Evolutionary conservation across 2,329 filamentous ascomycete genomes (phyloP), one percentile per base, ranked within the genome.

Genomic region (Lachnum nothofagi): DNA sequence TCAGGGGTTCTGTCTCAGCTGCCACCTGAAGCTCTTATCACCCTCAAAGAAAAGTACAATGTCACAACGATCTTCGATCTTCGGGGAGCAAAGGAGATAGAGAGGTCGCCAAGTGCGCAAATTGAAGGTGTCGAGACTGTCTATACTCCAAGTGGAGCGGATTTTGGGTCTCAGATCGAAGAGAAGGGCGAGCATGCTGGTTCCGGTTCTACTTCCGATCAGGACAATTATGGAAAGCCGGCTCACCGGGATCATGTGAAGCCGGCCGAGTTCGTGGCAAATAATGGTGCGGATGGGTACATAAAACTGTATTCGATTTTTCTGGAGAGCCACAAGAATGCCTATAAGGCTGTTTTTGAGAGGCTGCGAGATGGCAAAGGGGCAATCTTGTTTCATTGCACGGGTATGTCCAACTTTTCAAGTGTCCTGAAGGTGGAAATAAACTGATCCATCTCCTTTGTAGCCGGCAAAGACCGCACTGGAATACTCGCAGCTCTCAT

Each of bases 381-480:
- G 69, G 75, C 58, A 67, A 70, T 14, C 69, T 78, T 50, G 52
- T 79, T 80, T 34, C 77, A 80, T 60, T 80, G 77, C 60, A 77
- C 72, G 7, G 76, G 76, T 77, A 56, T 56, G 69, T 63, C 10
- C 27, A 23, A 22, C n/a, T 16, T 40, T 19, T 7, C 25, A 9
- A 24, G 8, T 17, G 31, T 12, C 8, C 12, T 16, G 7, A 5
- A 29, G 16, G 27, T 41, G 22, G 14, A 40, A 23, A 5, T 9
- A 29, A 5, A 34, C 8, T 37, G 16, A 19, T 16, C 17, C 17
- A 24, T 17, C 16, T 10, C 19, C 2, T 16, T 14, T 1, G 22
- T 45, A 78, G 77, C 75, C 20, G 77, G 78, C 6, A 71, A 77
- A 44, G 77, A 80, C 51, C 69, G 76, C 20, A 81, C 76, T 0